Evolutionary conservation across 805 yeast species (phyloP).

Genomic region (Cyberlindnera meyerae): DNA sequence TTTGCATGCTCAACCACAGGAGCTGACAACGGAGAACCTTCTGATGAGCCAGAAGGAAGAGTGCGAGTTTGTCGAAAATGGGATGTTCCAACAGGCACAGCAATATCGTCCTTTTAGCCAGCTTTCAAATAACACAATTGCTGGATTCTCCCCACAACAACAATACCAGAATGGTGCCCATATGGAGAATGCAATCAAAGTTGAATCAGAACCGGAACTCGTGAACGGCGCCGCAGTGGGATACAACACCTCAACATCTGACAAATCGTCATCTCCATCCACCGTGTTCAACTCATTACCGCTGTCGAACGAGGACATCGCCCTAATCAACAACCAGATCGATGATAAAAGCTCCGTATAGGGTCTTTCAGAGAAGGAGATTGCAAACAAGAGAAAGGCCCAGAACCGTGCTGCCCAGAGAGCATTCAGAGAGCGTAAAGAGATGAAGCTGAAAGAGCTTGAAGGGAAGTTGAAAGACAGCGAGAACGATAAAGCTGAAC

Average conservation of each 20-base stretch:
- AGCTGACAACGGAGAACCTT: slow-evolving; percentile 13
- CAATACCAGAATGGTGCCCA: background rate
- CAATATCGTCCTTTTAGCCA: background rate
- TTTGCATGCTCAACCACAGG: slow-evolving; percentile 1
- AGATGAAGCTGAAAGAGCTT: slow-evolving; percentile 62
- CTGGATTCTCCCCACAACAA: background rate
- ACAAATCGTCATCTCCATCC: slow-evolving; percentile 22
- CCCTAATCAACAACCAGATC: slow-evolving; percentile 4
- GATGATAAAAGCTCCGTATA: slow-evolving; percentile 3
- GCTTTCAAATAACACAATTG: too few relatives aligned
- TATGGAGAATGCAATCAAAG: background rate
- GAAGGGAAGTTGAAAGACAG: slow-evolving; percentile 53
- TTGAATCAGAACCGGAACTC: slow-evolving; percentile 1
- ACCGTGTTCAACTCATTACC: slow-evolving; percentile 11
- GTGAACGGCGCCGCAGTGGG: too few relatives aligned
- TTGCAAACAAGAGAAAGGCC: slow-evolving; percentile 58
- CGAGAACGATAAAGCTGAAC: slow-evolving; percentile 46
- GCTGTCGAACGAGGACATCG: slow-evolving; percentile 9
- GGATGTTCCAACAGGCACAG: slow-evolving; percentile 3
- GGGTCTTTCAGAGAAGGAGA: slow-evolving; percentile 30
- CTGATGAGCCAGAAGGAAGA: slow-evolving; percentile 16
- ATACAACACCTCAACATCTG: slow-evolving; percentile 8
- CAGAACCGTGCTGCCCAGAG: slow-evolving; percentile 86
- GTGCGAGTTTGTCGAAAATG: slow-evolving; percentile 18
- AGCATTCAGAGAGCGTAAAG: slow-evolving; percentile 81